These are phyloP conservation scores for Tetramitus jugosus DNA, from an alignment of 208 protist genomes.

Conservation along the genomic window DNA sequence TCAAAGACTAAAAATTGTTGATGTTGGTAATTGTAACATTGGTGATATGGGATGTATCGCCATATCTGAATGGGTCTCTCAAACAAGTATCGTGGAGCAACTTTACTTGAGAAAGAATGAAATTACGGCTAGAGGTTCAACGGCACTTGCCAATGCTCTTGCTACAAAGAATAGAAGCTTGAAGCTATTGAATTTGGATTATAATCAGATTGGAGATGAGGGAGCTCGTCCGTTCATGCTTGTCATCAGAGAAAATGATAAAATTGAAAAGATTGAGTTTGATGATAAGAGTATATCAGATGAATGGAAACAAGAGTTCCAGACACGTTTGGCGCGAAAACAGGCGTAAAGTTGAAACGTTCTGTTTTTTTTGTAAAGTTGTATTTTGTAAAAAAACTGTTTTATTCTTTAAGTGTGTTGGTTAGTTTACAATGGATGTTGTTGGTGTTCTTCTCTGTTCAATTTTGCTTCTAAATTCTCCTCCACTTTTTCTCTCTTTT, in stretches of 20 bases:
- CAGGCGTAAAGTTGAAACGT: too few species aligned
- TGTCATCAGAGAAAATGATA: conserved; percentile 15
- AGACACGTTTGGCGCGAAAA: not conserved
- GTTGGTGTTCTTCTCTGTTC: too few species aligned
- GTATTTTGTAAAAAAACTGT: too few species aligned
- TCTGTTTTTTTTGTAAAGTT: too few species aligned
- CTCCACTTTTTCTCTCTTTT: too few species aligned
- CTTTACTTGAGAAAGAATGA: not conserved
- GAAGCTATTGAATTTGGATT: conserved; percentile 5
- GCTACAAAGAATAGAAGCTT: not conserved
- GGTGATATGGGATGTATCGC: not conserved
- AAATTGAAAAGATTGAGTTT: conserved; percentile 21
- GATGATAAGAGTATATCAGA: conserved; percentile 22
- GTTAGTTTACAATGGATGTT: too few species aligned
- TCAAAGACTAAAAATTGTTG: conserved; percentile 9
- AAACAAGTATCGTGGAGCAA: not conserved
- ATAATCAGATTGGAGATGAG: conserved; percentile 18
- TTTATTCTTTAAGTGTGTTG: too few species aligned
- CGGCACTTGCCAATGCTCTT: not conserved
- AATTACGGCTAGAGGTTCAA: not conserved
- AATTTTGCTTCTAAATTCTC: too few species aligned
- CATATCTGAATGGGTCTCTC: not conserved
- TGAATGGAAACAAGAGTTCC: conserved; percentile 5
- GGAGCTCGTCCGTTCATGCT: conserved; percentile 8
- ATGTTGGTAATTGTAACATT: not conserved